Conservation (phyloP, 1,284 basidiomycete species). For the Ceratobasidium sp. region DNA sequence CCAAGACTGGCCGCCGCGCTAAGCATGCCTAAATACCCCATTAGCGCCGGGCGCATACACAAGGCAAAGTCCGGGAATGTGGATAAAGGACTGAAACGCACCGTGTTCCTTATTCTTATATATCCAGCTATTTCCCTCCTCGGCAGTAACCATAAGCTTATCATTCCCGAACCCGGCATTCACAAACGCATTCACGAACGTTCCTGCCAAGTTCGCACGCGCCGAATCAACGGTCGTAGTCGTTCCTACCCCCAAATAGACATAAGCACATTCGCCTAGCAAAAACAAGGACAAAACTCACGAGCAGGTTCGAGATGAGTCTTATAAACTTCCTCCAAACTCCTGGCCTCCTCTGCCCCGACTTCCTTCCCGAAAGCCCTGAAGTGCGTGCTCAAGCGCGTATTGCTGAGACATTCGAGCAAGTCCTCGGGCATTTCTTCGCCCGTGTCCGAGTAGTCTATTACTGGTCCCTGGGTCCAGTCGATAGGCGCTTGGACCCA, state of each 20-base stretch:
- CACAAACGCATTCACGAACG: slow-evolving; percentile 99
- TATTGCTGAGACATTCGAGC: slow-evolving; percentile 86
- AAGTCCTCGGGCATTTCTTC: slow-evolving; percentile 89
- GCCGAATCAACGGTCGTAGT: slow-evolving; percentile 91
- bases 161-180: slow-evolving; percentile 99
- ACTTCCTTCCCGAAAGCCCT: slow-evolving; percentile 95
- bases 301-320: slow-evolving; percentile 92
- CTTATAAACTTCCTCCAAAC: slow-evolving; percentile 98
- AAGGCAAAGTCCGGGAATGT: background rate
- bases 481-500: slow-evolving; percentile 93
- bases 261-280: slow-evolving; percentile 13
- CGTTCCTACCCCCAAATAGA: slow-evolving; percentile 61
- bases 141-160: slow-evolving; percentile 96
- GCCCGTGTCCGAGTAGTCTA: slow-evolving; percentile 67
- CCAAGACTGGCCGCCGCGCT: slow-evolving; percentile 96
- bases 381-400: slow-evolving; percentile 87
- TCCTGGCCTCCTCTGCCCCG: slow-evolving; percentile 90
- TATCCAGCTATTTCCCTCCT: slow-evolving; percentile 97
- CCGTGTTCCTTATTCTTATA: slow-evolving; percentile 99
- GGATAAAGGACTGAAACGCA: slow-evolving; percentile 54
- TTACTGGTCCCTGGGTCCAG: slow-evolving; percentile 85
- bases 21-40: slow-evolving; percentile 84
- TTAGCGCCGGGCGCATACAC: slow-evolving; percentile 8
- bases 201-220: slow-evolving; percentile 93
- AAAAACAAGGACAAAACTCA: slow-evolving; percentile 57